Conservation (phyloP, 495 filamentous ascomycete species). For the Terfezia boudieri region DNA sequence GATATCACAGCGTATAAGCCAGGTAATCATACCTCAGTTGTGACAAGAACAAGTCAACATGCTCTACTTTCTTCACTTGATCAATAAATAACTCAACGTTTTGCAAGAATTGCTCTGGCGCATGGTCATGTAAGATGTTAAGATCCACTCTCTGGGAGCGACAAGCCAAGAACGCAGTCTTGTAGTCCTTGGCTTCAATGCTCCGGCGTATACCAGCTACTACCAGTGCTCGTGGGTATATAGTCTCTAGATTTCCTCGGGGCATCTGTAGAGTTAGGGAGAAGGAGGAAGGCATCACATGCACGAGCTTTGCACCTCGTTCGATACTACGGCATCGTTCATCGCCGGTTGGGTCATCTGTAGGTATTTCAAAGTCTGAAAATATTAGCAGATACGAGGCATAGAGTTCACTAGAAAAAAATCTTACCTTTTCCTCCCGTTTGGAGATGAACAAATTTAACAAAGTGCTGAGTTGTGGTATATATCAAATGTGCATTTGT, state of each 20-base stretch:
- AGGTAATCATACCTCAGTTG: constrained; percentile 45
- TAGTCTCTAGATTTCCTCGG: constrained; percentile 84
- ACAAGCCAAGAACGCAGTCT: constrained; percentile 62
- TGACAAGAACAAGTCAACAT: constrained; percentile 82
- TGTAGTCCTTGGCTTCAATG: constrained; percentile 61
- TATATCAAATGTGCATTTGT: constrained; percentile 70
- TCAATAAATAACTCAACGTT: constrained; percentile 57
- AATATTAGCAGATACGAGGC: constrained; percentile 4
- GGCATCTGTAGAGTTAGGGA: constrained; percentile 77
- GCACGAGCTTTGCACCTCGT: constrained; percentile 64
- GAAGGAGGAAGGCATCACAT: constrained; percentile 71
- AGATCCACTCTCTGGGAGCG: constrained; percentile 86
- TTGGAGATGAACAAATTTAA: constrained; percentile 75
- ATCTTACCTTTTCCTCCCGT: constrained; percentile 38
- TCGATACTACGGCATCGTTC: constrained; percentile 86
- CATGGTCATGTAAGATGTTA: constrained; percentile 94
- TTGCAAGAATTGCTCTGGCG: constrained; percentile 56
- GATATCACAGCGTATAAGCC: neutral
- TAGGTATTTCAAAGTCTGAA: constrained; percentile 50
- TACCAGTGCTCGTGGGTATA: constrained; percentile 80
- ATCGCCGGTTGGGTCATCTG: constrained; percentile 73
- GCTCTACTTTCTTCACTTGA: constrained; percentile 63
- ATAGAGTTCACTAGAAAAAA: neutral
- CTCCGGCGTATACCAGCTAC: constrained; percentile 63
- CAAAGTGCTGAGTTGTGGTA: constrained; percentile 70